phyloP scores from a whole-genome alignment of 257 asterid genomes.

The Jasminum sambac region DNA sequence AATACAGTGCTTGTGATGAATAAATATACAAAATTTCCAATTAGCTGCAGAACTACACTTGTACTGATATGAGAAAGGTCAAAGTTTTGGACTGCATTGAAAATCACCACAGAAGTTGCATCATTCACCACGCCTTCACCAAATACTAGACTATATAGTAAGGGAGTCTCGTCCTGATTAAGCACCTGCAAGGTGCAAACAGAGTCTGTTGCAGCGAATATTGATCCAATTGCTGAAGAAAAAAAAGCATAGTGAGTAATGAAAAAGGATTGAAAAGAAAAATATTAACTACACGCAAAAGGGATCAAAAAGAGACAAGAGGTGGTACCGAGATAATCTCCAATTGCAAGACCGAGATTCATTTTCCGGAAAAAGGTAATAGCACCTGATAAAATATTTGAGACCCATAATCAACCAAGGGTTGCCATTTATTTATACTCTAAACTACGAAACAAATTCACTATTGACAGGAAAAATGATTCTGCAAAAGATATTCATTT shows the following conservation, averaged over 20 bases:
- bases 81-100: constrained; percentile 67
- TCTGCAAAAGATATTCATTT: not conserved
- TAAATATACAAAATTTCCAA: constrained; percentile 52
- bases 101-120: constrained; percentile 73
- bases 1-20: constrained; percentile 52
- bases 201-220: constrained; percentile 73
- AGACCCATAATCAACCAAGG: constrained; percentile 9
- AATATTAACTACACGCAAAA: not conserved
- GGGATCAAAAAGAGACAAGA: not conserved
- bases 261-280: not conserved
- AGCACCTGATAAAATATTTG: constrained; percentile 65
- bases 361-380: constrained; percentile 55
- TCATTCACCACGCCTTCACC: constrained; percentile 80
- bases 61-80: constrained; percentile 45
- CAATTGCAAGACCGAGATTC: constrained; percentile 70
- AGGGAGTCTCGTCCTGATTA: constrained; percentile 64
- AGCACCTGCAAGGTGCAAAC: constrained; percentile 77
- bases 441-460: constrained; percentile 17
- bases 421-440: constrained; percentile 19
- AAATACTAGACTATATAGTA: constrained; percentile 63
- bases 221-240: constrained; percentile 67
- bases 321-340: constrained; percentile 83
- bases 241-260: not conserved
- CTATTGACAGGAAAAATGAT: constrained; percentile 1
- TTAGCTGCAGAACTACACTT: constrained; percentile 37